phyloP scores from a whole-genome alignment of 768 basidiomycete genomes.

The Serendipita vermifera region DNA sequence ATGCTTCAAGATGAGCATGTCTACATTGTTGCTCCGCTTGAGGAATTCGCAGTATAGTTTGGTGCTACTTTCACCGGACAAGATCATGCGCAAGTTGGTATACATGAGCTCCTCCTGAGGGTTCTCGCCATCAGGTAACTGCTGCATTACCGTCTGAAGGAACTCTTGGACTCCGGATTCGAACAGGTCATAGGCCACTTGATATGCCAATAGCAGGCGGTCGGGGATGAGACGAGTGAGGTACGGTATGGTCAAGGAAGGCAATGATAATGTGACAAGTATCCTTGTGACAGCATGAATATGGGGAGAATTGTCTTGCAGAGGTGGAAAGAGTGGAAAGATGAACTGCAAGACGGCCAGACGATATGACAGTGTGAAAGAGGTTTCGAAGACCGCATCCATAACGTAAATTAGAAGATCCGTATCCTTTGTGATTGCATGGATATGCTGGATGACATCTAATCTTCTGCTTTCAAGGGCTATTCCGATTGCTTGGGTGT shows the following conservation, averaged over 20 bases:
- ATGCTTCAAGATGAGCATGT: constrained; percentile 80
- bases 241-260: constrained; percentile 63
- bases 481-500: constrained; percentile 83
- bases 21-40: constrained; percentile 84
- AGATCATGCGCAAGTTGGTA: constrained; percentile 66
- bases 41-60: constrained; percentile 93
- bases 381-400: constrained; percentile 81
- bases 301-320: constrained; percentile 62
- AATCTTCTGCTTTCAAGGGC: constrained; percentile 84
- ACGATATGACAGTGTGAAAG: constrained; percentile 75
- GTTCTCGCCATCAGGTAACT: constrained; percentile 46
- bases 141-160: constrained; percentile 57
- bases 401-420: constrained; percentile 80
- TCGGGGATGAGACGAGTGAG: constrained; percentile 56
- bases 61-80: constrained; percentile 84
- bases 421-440: constrained; percentile 58
- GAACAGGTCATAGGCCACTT: constrained; percentile 89
- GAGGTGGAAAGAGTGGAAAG: constrained; percentile 74
- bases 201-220: constrained; percentile 74
- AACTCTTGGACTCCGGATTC: constrained; percentile 93
- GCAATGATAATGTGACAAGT: constrained; percentile 74
- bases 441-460: constrained; percentile 73
- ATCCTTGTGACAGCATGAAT: constrained; percentile 75
- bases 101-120: constrained; percentile 44
- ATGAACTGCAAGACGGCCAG: constrained; percentile 67